These are phyloP conservation scores for Yamadazyma diddensiae DNA, from an alignment of 1,139 yeast genomes.

Conservation along the genomic window DNA sequence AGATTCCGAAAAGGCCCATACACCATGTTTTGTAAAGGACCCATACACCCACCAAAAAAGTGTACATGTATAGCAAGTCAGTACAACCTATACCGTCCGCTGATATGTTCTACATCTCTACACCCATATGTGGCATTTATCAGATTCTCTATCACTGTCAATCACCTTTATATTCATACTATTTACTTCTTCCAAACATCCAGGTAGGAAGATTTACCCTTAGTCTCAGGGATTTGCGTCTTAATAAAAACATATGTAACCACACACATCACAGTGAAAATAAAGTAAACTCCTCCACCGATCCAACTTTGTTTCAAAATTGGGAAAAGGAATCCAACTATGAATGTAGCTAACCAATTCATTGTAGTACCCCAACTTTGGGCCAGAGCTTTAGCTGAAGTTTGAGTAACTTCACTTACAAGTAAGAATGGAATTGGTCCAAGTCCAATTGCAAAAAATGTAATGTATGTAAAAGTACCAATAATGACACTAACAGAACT, in stretches of 20 bases:
- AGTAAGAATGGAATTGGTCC: conserved; percentile 94
- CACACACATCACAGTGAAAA: conserved; percentile 61
- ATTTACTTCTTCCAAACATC: conserved; percentile 50
- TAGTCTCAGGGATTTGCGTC: conserved; percentile 71
- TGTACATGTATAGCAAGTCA: no score
- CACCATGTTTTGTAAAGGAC: no score
- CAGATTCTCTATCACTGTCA: no score
- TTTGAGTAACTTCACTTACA: conserved; percentile 85
- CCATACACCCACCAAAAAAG: no score
- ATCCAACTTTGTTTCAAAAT: conserved; percentile 52
- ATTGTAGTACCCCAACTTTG: conserved; percentile 90
- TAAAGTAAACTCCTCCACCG: conserved; percentile 78
- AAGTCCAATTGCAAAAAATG: conserved; percentile 83
- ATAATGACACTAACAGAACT: conserved; percentile 54
- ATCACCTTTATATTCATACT: no score
- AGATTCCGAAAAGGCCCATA: conserved; percentile 1
- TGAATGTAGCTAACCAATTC: conserved; percentile 88
- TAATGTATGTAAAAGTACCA: conserved; percentile 71
- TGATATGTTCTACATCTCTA: no score
- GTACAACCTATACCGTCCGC: no score
- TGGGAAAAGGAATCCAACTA: conserved; percentile 81
- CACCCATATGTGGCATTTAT: no score
- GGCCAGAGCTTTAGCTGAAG: conserved; percentile 76
- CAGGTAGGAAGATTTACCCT: conserved; percentile 56
- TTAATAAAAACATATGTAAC: conserved; percentile 48